Conservation (phyloP, 2,329 filamentous ascomycete species). For the Triangularia verruculosa region DNA sequence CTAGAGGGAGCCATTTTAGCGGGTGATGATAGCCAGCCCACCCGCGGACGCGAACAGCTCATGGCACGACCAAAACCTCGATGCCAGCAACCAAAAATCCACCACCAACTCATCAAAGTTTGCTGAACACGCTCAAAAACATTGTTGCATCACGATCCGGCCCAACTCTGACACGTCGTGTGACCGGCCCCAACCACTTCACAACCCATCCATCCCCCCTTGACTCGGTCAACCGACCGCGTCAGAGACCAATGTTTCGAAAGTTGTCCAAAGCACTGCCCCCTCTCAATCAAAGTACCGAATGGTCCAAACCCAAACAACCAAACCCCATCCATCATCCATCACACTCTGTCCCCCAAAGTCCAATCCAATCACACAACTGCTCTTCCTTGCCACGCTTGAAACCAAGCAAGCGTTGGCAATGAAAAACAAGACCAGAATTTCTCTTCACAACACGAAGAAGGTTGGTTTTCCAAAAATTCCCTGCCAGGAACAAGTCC, state of each 20-base stretch:
- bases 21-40: background rate
- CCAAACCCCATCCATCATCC: background rate
- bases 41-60: background rate
- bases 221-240: conserved; percentile 13
- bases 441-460: conserved; percentile 36
- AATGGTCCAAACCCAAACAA: background rate
- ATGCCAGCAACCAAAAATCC: background rate
- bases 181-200: background rate
- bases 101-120: background rate
- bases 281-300: background rate
- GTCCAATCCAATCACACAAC: background rate
- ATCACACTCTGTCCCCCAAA: too few species aligned
- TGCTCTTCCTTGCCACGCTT: conserved; percentile 51
- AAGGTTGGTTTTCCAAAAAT: conserved; percentile 66
- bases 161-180: conserved; percentile 14
- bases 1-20: background rate
- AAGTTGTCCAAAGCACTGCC: background rate
- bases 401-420: conserved; percentile 40
- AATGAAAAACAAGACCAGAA: conserved; percentile 48
- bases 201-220: background rate
- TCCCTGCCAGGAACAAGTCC: conserved; percentile 68
- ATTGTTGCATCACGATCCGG: background rate
- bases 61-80: background rate
- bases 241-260: background rate
- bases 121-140: background rate